Base-by-base conservation (phyloP, 345 rosid genomes). In the Camelina neglecta region DNA sequence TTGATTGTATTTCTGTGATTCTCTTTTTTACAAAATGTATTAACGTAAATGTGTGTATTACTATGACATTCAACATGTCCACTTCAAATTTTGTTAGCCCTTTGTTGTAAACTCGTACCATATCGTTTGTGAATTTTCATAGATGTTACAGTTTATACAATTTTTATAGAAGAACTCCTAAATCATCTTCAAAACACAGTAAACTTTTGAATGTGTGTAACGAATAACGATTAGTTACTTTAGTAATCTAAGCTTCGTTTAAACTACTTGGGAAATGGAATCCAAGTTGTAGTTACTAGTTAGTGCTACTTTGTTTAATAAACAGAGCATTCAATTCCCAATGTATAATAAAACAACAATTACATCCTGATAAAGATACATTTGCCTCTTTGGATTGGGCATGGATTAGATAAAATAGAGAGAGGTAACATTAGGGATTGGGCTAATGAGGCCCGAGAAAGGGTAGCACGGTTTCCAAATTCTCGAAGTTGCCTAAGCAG, bases 371-470 rank as follows among this genome's bases (percentile, higher is more conserved):
- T 11, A 26, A 26, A 29, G 15, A 48, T 2, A 15, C 15, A 31
- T 9, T 29, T 31, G 11, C 7, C 4, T 36, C 16, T 39, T 24
- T 53, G 50, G 61, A 21, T 67, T 67, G 60, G 49, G 21, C 31
- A 36, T 31, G 3, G 56, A 29, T 47, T n/a, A 6, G 23, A 23
- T 49, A 35, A 8, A 21, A 5, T 21, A 21, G 10, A 38, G 6
- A 38, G 21, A 15, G 2, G 44, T 23, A 55, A 41, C 31, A 3
- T 48, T 36, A 13, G 60, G 49, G 49, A 41, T 56, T 69, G 73
- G 73, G 73, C 64, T 69, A 69, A 7, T 21, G 42, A 69, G 73
- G 63, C 54, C 64, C 73, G 55, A 56, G 54, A 69, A 56, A 41
- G 42, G 8, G 41, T n/a, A 6, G 62, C 51, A 55, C 53, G 72